phyloP scores from a whole-genome alignment of 306 rosid genomes.

The Trifolium subterraneum region DNA sequence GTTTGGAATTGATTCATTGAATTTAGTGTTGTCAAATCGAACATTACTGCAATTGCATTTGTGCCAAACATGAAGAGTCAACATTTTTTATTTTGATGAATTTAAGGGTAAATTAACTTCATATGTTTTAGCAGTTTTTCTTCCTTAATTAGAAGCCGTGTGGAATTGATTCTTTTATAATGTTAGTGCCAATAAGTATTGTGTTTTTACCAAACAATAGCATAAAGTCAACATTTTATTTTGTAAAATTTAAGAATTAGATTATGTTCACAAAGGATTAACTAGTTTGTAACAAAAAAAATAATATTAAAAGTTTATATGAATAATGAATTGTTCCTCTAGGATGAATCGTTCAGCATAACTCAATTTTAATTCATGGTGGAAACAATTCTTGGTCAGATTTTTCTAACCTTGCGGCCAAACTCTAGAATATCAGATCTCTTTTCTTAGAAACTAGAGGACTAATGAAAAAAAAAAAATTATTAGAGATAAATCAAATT shows the following conservation, averaged over 20 bases:
- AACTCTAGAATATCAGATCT: too few species aligned
- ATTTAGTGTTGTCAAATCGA: background rate
- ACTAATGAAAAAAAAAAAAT: too few species aligned
- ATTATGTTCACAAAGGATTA: background rate
- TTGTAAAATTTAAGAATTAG: background rate
- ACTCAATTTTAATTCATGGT: too few species aligned
- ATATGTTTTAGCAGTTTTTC: background rate
- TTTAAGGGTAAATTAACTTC: background rate
- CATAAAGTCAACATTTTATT: constrained; percentile 4
- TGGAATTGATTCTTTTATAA: background rate
- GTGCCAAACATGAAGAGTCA: background rate
- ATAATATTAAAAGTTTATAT: too few species aligned
- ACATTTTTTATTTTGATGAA: constrained; percentile 13
- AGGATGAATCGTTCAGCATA: too few species aligned
- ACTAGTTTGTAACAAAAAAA: too few species aligned
- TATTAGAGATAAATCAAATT: too few species aligned
- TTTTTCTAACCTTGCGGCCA: too few species aligned
- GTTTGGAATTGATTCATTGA: constrained; percentile 7
- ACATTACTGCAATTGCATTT: constrained; percentile 8
- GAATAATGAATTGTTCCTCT: too few species aligned
- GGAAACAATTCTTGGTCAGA: too few species aligned
- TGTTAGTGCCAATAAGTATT: constrained; percentile 3
- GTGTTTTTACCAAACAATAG: constrained; percentile 11
- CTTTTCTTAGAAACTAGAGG: too few species aligned
- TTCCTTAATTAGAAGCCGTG: background rate